phyloP scores from a whole-genome alignment of 345 rosid species.

The Ailanthus altissimus region DNA sequence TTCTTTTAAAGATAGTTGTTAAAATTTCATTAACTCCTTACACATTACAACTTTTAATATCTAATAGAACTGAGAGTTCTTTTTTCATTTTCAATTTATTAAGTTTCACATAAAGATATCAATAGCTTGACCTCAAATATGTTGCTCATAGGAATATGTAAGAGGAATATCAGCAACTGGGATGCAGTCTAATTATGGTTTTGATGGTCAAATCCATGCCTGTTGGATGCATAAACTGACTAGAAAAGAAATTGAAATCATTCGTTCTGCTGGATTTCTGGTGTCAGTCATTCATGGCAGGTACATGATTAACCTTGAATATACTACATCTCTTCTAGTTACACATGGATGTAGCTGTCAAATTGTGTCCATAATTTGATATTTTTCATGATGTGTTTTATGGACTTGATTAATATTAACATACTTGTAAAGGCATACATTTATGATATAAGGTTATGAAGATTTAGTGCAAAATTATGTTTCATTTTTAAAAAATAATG shows the following conservation, averaged over 20 bases:
- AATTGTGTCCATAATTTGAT: neutral
- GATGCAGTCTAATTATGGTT: conserved; percentile 82
- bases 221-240: conserved; percentile 93
- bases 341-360: neutral
- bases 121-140: neutral
- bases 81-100: neutral
- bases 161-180: conserved; percentile 90
- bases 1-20: neutral
- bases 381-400: neutral
- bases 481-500: neutral
- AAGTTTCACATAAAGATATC: neutral
- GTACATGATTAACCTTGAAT: conserved; percentile 35
- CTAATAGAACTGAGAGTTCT: neutral
- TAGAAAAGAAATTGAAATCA: conserved; percentile 56
- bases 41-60: neutral
- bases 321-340: neutral
- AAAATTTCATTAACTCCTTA: neutral
- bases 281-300: conserved; percentile 96
- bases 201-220: conserved; percentile 92
- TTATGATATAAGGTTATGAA: neutral
- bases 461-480: neutral
- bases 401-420: neutral
- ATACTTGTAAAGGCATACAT: neutral
- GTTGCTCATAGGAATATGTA: conserved; percentile 71
- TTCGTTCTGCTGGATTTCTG: conserved; percentile 75